phyloP scores from a whole-genome alignment of 148 eudicot species.

The Pouteria glomerata region DNA sequence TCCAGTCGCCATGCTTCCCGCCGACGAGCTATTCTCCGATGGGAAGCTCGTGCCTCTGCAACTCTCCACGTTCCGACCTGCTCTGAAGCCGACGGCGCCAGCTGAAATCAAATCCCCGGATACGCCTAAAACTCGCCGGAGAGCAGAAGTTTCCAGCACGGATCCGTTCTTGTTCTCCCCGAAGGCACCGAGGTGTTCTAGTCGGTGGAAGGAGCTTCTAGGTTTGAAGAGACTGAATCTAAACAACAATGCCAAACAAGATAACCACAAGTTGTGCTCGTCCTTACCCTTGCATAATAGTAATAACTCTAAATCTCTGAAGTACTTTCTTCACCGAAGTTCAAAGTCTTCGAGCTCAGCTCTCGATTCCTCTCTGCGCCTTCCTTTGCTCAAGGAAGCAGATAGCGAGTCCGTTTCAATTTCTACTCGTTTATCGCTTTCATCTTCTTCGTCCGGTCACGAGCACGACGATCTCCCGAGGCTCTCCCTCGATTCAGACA shows the following conservation, averaged over 20 bases:
- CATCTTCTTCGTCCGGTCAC: slow-evolving; percentile 61
- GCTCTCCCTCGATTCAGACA: slow-evolving; percentile 56
- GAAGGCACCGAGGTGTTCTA: slow-evolving; percentile 81
- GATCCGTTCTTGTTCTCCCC: slow-evolving; percentile 70
- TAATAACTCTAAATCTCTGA: slow-evolving; percentile 29
- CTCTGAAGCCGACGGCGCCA: not conserved
- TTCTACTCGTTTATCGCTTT: slow-evolving; percentile 47
- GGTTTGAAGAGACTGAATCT: slow-evolving; percentile 56
- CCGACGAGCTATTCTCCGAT: slow-evolving; percentile 82
- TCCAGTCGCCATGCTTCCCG: slow-evolving; percentile 66
- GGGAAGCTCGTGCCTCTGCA: slow-evolving; percentile 72
- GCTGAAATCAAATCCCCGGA: slow-evolving; percentile 30
- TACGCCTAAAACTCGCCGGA: slow-evolving; percentile 19
- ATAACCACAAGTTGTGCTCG: slow-evolving; percentile 15
- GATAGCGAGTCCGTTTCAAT: slow-evolving; percentile 38
- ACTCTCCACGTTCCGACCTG: slow-evolving; percentile 19
- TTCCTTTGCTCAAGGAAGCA: slow-evolving; percentile 50
- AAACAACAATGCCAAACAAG: slow-evolving; percentile 24
- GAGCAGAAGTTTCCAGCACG: slow-evolving; percentile 9
- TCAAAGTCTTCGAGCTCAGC: slow-evolving; percentile 38
- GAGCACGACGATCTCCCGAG: slow-evolving; percentile 67
- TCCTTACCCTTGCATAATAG: not conserved
- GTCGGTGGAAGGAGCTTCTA: slow-evolving; percentile 74
- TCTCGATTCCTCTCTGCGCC: slow-evolving; percentile 32
- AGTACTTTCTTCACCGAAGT: slow-evolving; percentile 45